Conservation (phyloP, 2,329 filamentous ascomycete species). For the Hymenoscyphus salicellus region DNA sequence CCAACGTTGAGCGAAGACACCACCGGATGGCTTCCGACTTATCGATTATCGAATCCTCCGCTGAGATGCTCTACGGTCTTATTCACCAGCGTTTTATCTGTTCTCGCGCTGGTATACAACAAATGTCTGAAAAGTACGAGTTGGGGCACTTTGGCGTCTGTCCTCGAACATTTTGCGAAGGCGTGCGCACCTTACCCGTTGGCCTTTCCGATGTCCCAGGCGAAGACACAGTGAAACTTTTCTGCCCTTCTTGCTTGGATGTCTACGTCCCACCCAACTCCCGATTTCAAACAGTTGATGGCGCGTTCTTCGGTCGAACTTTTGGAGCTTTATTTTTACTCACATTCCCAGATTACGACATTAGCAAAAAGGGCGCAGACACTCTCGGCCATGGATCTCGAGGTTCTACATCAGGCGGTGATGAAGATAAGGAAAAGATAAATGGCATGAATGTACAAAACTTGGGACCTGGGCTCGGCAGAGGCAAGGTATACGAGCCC, state of each 20-base stretch:
- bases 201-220: constrained; percentile 92
- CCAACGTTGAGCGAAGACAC: constrained; percentile 66
- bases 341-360: constrained; percentile 94
- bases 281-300: constrained; percentile 94
- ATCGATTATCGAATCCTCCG: constrained; percentile 92
- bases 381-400: constrained; percentile 44
- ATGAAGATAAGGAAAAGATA: constrained; percentile 52
- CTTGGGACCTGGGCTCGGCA: constrained; percentile 81
- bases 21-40: constrained; percentile 87
- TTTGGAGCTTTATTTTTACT: constrained; percentile 97
- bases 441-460: constrained; percentile 88
- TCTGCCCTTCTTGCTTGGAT: constrained; percentile 94
- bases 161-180: constrained; percentile 89
- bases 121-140: constrained; percentile 99
- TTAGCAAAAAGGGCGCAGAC: constrained; percentile 67
- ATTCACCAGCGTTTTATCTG: constrained; percentile 99
- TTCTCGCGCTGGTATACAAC: constrained; percentile 90
- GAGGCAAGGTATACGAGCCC: constrained; percentile 83
- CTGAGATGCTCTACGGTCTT: constrained; percentile 96
- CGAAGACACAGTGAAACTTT: constrained; percentile 96
- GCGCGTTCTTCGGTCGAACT: constrained; percentile 96
- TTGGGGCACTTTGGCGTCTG: constrained; percentile 93
- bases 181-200: constrained; percentile 85
- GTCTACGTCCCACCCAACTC: constrained; percentile 97
- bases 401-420: constrained; percentile 37